Evolutionary conservation across 2,329 filamentous ascomycete species (phyloP).

Genomic region (Beauveria medogensis): DNA sequence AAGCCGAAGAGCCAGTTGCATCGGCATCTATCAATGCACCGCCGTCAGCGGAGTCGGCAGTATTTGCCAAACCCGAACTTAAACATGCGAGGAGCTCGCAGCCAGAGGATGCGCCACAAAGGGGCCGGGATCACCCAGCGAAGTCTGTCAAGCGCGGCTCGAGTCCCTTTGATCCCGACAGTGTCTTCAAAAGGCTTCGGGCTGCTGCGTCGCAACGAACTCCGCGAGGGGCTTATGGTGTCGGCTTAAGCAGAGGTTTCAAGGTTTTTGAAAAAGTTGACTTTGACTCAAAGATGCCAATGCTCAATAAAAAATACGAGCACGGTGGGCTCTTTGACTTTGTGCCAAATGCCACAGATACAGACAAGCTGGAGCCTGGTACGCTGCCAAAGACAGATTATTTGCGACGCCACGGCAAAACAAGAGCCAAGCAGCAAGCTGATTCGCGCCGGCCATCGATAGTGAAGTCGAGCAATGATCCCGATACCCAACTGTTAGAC

Average conservation of each 20-base stretch:
- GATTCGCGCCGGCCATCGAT: slow-evolving; percentile 9
- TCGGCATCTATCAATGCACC: slow-evolving; percentile 14
- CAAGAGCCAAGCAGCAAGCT: slow-evolving; percentile 27
- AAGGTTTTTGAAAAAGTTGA: slow-evolving; percentile 48
- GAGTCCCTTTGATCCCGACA: slow-evolving; percentile 50
- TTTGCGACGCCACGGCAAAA: slow-evolving; percentile 38
- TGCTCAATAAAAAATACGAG: slow-evolving; percentile 52
- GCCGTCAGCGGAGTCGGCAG: slow-evolving; percentile 21
- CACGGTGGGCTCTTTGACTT: slow-evolving; percentile 47
- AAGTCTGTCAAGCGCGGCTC: slow-evolving; percentile 40
- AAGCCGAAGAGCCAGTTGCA: slow-evolving; percentile 12
- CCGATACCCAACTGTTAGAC: not conserved
- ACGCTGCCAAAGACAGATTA: slow-evolving; percentile 40
- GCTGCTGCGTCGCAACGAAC: slow-evolving; percentile 32
- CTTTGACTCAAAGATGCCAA: slow-evolving; percentile 43
- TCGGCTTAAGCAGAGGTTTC: slow-evolving; percentile 25
- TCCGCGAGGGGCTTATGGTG: slow-evolving; percentile 15
- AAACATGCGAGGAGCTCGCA: slow-evolving; percentile 49
- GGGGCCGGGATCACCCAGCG: slow-evolving; percentile 20
- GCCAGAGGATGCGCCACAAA: slow-evolving; percentile 29
- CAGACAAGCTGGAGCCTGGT: slow-evolving; percentile 21
- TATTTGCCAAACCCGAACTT: slow-evolving; percentile 53
- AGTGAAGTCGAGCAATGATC: not conserved
- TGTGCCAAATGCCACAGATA: slow-evolving; percentile 6
- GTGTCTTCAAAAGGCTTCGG: slow-evolving; percentile 49